Base-by-base conservation (phyloP, 257 asterid species). In the Primulina tabacum region DNA sequence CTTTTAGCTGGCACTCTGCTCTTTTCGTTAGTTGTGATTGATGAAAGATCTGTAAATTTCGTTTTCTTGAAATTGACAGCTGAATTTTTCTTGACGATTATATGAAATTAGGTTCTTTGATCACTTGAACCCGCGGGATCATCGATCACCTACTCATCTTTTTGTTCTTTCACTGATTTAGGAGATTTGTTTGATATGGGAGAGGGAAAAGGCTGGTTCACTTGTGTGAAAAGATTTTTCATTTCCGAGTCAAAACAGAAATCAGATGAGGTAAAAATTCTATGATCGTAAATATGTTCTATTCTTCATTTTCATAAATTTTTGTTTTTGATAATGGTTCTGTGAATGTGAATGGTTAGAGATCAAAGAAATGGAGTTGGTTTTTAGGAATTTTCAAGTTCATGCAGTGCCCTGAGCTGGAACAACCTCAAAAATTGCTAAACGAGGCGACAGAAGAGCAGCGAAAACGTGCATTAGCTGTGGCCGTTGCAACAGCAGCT, bases 401-500 rank as follows among this genome's bases (percentile, higher is more conserved):
- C 75, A 81, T 81, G 29, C 82, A 81, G 33, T 73, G 71, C 57
- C 88, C 94, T 47, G 86, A 83, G 33, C 73, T 90, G n/a, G 85
- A 80, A 73, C 84, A 81, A 24, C 85, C 86, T 14, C 86, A 82
- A 75, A 86, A 66, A 70, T 67, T 81, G 9, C 65, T 86, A 60
- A 62, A 69, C 35, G 89, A 84, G 71, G 96, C 89, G 5, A 83
- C 89, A 16, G 87, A 85, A 40, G 90, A 83, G 61, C 98, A 92
- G 67, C 80, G 90, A 52, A 89, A 80, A 76, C 90, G 59, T 57
- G 91, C 90, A 16, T 55, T 89, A 75, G 94, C 89, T 20, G 96
- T 85, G 7, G 96, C 97, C 20, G 55, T 79, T 0, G 98, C 96
- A 4, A 86, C 98, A 0, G 95, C 95, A 37, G 96, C 94, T 0